phyloP scores from a whole-genome alignment of 257 asterid genomes.

The Rehmannia glutinosa region DNA sequence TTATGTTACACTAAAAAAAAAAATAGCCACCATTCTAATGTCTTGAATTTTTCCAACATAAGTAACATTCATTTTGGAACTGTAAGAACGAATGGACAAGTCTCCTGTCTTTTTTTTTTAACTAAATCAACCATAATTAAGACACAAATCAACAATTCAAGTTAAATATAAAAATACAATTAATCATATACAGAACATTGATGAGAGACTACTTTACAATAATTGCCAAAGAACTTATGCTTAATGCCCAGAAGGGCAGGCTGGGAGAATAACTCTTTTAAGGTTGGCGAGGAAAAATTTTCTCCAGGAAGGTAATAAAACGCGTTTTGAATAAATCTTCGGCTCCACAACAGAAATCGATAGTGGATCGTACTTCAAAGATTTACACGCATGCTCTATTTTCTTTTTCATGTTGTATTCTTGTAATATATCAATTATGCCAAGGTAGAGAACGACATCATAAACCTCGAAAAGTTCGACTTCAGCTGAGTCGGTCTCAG shows the following conservation, averaged over 20 bases:
- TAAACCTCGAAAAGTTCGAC: slow-evolving; percentile 86
- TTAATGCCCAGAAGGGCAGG: neutral
- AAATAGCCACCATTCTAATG: no score
- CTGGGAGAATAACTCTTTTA: neutral
- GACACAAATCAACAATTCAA: neutral
- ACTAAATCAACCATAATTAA: no score
- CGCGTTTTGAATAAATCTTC: slow-evolving; percentile 61
- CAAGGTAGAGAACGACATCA: slow-evolving; percentile 88
- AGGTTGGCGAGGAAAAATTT: slow-evolving; percentile 50
- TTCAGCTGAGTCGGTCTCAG: slow-evolving; percentile 46
- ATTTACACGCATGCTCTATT: slow-evolving; percentile 63
- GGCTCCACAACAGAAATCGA: slow-evolving; percentile 79
- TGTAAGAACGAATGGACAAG: no score
- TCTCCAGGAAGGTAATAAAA: slow-evolving; percentile 59
- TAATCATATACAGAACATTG: neutral
- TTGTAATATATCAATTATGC: slow-evolving; percentile 86
- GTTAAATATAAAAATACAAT: neutral
- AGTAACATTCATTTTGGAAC: no score
- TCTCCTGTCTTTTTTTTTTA: no score
- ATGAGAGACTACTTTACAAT: neutral
- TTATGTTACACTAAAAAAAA: no score
- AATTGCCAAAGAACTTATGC: neutral
- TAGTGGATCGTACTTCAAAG: slow-evolving; percentile 65
- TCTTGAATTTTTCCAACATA: no score
- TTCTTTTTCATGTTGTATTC: slow-evolving; percentile 80